Base-by-base conservation (phyloP, 2,329 filamentous ascomycete genomes). In the Allantophomopsis cytisporea region DNA sequence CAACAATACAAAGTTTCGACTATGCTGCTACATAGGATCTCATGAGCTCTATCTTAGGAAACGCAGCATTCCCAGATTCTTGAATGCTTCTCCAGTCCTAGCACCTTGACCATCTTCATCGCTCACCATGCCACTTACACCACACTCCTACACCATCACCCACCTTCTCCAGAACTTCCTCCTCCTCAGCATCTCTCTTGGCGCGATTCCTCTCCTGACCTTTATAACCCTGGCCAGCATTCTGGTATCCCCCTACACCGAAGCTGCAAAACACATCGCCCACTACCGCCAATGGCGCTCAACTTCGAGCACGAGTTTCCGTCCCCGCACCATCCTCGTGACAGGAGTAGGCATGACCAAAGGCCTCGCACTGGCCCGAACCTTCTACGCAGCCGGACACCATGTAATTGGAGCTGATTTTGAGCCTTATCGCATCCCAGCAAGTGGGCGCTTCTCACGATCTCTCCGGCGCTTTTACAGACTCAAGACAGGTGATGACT, bases 291-390 rank as follows among this genome's bases (percentile, higher is more conserved):
- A 39, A 47, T 50, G 49, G 50, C 36, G 36, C 13, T 13, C 28
- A 28, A 17, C 4, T 30, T 50, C 50, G 7, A 48, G 44, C 12
- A 42, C 48, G 7, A 46, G 45, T 1, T 50, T 50, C 18, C 40
- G 28, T 2, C 39, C 38, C 7, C 45, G 45, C 39, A 81, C 70
- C 0, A 62, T 87, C 30, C 67, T 88, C 12, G 69, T 88, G 33
- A 86, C 82, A 0, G 82, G 83, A 2, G 66, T 86, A 2, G 73
- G 75, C 35, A 87, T 84, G 70, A 67, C 73, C 34, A 83, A 85
- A 53, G 82, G 80, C 4, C 64, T 87, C 3, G 61, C 65, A 0
- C 60, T 88, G 7, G 78, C 81, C 4, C 71, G 83, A 28, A 56
- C 71, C 3, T 80, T 86, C 55, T 66, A 80, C 47, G 57, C 68